These are phyloP conservation scores for Cryptococcus sp. DNA, from an alignment of 1,284 basidiomycete genomes.

Conservation along the genomic window DNA sequence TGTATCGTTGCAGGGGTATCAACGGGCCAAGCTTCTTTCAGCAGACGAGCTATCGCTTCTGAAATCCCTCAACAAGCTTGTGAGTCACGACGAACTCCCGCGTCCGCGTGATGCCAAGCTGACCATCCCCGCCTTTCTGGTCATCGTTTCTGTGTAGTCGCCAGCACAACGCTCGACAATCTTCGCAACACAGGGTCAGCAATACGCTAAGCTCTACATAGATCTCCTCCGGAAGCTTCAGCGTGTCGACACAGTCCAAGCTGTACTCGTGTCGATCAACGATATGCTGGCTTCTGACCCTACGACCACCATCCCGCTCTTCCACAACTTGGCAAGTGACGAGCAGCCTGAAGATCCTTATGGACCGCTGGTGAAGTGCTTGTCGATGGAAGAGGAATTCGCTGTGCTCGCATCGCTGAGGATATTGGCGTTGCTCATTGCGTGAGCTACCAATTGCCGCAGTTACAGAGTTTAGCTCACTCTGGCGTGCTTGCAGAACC, in stretches of 20 bases:
- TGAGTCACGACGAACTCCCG: constrained; percentile 18
- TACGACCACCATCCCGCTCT: constrained; percentile 61
- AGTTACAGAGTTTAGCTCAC: neutral
- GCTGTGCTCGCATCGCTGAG: constrained; percentile 86
- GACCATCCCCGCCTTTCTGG: neutral
- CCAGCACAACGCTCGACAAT: constrained; percentile 70
- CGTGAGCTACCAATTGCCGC: constrained; percentile 57
- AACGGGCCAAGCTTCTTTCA: constrained; percentile 87
- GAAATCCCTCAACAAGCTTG: constrained; percentile 79
- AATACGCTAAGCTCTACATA: constrained; percentile 87
- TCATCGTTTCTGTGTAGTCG: constrained; percentile 54
- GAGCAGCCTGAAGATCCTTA: constrained; percentile 79
- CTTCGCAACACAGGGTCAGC: constrained; percentile 73
- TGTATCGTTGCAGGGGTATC: constrained; percentile 70
- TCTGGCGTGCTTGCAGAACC: constrained; percentile 33
- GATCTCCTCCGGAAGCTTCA: constrained; percentile 89
- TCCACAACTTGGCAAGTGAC: constrained; percentile 52
- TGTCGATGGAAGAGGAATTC: constrained; percentile 90
- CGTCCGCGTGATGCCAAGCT: neutral
- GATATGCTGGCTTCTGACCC: constrained; percentile 67
- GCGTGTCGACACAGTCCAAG: constrained; percentile 91
- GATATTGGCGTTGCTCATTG: constrained; percentile 82
- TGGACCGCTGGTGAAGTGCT: constrained; percentile 75
- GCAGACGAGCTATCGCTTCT: constrained; percentile 86
- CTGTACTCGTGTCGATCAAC: constrained; percentile 83